A percentile compares a stretch with the other conserved stretches of the same genome.
Evolutionary conservation across 306 rosid genomes (phyloP).

Genomic region (Cucumis sativus): Cucumber_9930_V3 NC_026657.2:35295001-35295500

Average conservation of each 20-base stretch:
- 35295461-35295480: neutral
- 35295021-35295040: no score
- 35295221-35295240: neutral
- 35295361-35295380: neutral
- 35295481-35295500: neutral
- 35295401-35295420: neutral
- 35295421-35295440: neutral
- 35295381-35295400: neutral
- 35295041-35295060: no score
- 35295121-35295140: neutral
- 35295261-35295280: neutral
- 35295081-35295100: neutral
- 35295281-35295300: neutral
- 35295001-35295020: no score
- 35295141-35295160: neutral
- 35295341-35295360: neutral
- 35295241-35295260: neutral
- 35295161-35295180: neutral
- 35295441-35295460: neutral
- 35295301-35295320: neutral
- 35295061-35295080: neutral
- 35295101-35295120: neutral
- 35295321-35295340: neutral
- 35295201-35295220: neutral
- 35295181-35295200: neutral